Percentiles rank a stretch among this genome's conserved stretches.
Evolutionary conservation across 2,329 filamentous ascomycete species (phyloP).

Genomic region (Dactylellina sp.): DNA sequence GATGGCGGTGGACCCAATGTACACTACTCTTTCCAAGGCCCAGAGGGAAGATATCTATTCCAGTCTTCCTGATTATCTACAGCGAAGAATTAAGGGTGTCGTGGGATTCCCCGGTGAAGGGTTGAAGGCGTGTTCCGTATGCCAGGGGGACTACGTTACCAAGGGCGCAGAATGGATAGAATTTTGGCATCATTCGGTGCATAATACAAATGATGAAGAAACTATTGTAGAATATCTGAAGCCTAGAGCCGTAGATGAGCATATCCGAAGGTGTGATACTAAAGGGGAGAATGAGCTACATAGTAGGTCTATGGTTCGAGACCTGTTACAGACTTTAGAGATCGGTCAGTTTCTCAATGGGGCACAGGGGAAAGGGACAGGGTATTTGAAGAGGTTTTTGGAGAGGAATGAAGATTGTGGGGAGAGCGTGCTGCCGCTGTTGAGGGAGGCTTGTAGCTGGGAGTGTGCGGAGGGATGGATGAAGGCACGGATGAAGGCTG

Average conservation of each 20-base stretch:
- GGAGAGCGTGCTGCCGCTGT: constrained; percentile 12
- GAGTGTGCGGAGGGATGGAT: constrained; percentile 50
- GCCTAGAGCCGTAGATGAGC: background rate
- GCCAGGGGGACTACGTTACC: constrained; percentile 10
- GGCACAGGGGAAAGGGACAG: background rate
- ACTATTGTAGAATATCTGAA: constrained; percentile 1
- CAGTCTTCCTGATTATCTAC: constrained; percentile 14
- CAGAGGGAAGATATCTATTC: constrained; percentile 29
- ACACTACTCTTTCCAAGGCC: background rate
- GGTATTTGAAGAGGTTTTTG: constrained; percentile 26
- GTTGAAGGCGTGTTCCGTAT: constrained; percentile 22
- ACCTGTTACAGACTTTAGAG: constrained; percentile 6
- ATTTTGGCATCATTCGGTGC: constrained; percentile 40
- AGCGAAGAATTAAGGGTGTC: constrained; percentile 4
- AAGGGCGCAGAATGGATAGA: constrained; percentile 43
- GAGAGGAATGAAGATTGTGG: background rate
- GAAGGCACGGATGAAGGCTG: constrained; percentile 16
- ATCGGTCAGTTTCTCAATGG: background rate
- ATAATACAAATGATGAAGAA: too few species aligned
- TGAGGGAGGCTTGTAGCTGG: constrained; percentile 51
- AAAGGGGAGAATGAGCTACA: background rate
- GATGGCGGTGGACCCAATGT: constrained; percentile 27
- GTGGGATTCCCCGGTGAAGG: background rate
- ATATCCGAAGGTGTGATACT: background rate
- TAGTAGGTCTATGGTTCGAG: too few species aligned